Conservation (phyloP, 1,284 basidiomycete species). For the Ceraceosorus bombacis region DNA sequence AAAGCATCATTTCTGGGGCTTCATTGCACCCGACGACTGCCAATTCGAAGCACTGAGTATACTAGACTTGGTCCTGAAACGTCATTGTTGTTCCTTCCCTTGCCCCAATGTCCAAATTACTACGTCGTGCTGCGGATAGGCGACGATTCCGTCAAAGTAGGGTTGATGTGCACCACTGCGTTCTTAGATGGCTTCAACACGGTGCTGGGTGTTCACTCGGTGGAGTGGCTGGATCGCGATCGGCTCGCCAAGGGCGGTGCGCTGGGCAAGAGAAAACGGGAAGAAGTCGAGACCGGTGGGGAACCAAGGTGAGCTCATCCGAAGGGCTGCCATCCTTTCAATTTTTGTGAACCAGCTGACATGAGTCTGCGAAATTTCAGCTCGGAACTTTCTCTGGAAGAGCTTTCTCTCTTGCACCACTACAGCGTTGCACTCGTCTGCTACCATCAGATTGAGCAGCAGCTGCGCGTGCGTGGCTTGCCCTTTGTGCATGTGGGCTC, state of each 20-base stretch:
- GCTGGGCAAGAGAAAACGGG: slow-evolving; percentile 6
- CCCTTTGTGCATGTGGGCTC: slow-evolving; percentile 69
- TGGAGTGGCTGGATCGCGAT: slow-evolving; percentile 33
- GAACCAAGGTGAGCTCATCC: slow-evolving; percentile 3
- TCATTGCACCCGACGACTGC: slow-evolving; percentile 61
- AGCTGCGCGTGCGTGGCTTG: slow-evolving; percentile 72
- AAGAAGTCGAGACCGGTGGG: not conserved
- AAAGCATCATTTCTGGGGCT: slow-evolving; percentile 49
- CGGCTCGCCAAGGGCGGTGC: slow-evolving; percentile 15
- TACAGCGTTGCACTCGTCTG: slow-evolving; percentile 71
- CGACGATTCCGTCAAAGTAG: slow-evolving; percentile 19
- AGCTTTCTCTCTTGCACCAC: slow-evolving; percentile 27
- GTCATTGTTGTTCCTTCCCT: slow-evolving; percentile 22
- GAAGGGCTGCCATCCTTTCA: slow-evolving; percentile 4
- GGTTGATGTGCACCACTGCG: slow-evolving; percentile 24
- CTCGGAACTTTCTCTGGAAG: slow-evolving; percentile 21
- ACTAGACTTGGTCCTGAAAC: slow-evolving; percentile 24
- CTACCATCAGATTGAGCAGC: slow-evolving; percentile 75
- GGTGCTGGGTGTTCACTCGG: slow-evolving; percentile 22
- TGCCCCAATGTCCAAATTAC: slow-evolving; percentile 27
- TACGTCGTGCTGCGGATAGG: slow-evolving; percentile 27
- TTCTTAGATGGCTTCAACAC: slow-evolving; percentile 21
- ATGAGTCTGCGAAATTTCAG: not conserved
- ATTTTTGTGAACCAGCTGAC: no score
- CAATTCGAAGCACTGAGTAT: slow-evolving; percentile 52